phyloP scores from a whole-genome alignment of 2,329 filamentous ascomycete genomes.

The Calonectria crousiana region DNA sequence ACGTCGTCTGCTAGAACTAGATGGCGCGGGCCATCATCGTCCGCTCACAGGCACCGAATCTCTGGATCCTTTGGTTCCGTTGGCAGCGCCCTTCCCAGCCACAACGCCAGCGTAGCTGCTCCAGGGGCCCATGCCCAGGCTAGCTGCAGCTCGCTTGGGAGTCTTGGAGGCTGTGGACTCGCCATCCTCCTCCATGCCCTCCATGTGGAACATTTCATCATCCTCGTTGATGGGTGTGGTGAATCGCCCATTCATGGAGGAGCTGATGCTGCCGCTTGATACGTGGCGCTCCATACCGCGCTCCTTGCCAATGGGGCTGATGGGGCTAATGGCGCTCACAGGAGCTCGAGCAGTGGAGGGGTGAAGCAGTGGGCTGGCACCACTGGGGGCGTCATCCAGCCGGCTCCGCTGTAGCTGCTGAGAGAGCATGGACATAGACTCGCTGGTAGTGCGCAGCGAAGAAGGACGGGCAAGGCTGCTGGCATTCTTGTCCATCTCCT shows the following conservation, averaged over 20 bases:
- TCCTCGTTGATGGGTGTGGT: constrained; percentile 76
- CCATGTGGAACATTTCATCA: constrained; percentile 72
- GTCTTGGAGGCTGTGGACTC: constrained; percentile 61
- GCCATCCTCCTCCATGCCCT: constrained; percentile 72
- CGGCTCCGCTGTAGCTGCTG: constrained; percentile 73
- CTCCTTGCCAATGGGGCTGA: constrained; percentile 55
- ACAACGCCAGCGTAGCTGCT: constrained; percentile 57
- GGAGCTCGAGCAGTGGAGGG: constrained; percentile 58
- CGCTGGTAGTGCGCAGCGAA: constrained; percentile 56
- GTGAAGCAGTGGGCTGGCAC: constrained; percentile 63
- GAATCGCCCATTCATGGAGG: constrained; percentile 66
- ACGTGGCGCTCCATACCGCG: constrained; percentile 68
- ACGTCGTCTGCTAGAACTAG: neutral
- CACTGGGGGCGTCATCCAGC: constrained; percentile 60
- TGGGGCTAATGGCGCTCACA: constrained; percentile 53
- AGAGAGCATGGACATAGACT: constrained; percentile 69
- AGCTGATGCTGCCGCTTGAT: constrained; percentile 70
- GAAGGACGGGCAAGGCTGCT: constrained; percentile 56
- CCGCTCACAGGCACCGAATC: constrained; percentile 47
- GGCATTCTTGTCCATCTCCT: constrained; percentile 59
- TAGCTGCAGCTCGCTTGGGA: constrained; percentile 63
- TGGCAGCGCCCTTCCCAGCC: constrained; percentile 44
- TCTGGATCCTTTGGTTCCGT: constrained; percentile 45
- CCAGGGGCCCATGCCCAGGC: constrained; percentile 53
- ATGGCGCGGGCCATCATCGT: constrained; percentile 39